A percentile compares a stretch with the other conserved stretches of the same genome.
phyloP scores from a whole-genome alignment of 2,329 filamentous ascomycete species.

The Fusarium sp. region DNA sequence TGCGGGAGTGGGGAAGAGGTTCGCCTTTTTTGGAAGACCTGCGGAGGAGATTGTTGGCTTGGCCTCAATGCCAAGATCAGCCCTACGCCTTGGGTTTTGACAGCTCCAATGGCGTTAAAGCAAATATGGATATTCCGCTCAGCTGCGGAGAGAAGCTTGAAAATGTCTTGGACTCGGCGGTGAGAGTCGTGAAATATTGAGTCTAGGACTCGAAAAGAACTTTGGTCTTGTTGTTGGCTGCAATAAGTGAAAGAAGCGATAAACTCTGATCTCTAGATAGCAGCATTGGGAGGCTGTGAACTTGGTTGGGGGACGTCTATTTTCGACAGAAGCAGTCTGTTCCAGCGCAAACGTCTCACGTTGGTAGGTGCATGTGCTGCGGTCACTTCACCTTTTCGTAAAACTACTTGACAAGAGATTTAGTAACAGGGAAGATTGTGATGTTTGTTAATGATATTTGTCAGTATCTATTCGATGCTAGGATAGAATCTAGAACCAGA shows the following conservation, averaged over 20 bases:
- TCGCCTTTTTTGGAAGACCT: background rate
- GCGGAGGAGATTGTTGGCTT: background rate
- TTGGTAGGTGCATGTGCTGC: background rate
- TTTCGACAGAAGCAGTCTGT: background rate
- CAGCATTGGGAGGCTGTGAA: too few species aligned
- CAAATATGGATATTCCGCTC: background rate
- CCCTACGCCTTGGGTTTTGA: background rate
- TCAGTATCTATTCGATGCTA: too few species aligned
- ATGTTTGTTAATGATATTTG: fast-evolving
- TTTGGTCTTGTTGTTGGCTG: background rate
- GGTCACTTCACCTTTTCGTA: background rate
- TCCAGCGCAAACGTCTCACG: background rate
- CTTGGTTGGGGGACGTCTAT: fast-evolving
- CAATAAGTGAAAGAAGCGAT: background rate
- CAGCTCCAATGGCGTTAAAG: background rate
- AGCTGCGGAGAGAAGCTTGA: background rate
- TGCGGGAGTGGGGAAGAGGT: background rate
- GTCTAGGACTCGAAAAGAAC: background rate
- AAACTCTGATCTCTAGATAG: background rate
- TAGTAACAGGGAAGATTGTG: fast-evolving
- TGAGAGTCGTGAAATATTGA: background rate
- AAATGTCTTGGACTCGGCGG: background rate
- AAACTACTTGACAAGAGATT: fast-evolving
- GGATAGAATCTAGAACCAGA: too few species aligned
- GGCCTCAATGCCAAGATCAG: background rate